A percentile compares a stretch with the other conserved stretches of the same genome.
Evolutionary conservation across 225 moss, liverwort and hornwort genomes (phyloP).

Genomic region (Takakia lepidozioides): DNA sequence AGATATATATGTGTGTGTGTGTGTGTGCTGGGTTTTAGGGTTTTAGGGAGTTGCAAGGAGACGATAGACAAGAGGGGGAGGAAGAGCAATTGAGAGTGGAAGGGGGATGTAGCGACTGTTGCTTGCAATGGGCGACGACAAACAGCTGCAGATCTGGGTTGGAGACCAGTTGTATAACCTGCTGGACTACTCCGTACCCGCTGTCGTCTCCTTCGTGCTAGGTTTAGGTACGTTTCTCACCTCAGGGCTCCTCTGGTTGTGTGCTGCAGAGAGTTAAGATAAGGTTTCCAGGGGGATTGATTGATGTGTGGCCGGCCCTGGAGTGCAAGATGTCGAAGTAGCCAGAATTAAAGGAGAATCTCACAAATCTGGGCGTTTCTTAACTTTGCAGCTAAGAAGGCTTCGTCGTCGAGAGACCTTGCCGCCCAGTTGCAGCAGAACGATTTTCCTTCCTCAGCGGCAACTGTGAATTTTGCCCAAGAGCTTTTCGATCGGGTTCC

Average conservation of each 20-base stretch:
- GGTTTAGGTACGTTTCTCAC: conserved; percentile 46
- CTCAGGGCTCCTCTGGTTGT: background rate
- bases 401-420: conserved; percentile 36
- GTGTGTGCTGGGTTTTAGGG: too few relatives aligned
- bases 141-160: conserved; percentile 56
- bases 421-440: conserved; percentile 29
- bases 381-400: conserved; percentile 47
- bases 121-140: conserved; percentile 53
- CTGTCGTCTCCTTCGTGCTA: conserved; percentile 62
- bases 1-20: too few relatives aligned
- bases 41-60: background rate
- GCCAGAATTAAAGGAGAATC: too few relatives aligned
- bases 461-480: conserved; percentile 54
- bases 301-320: too few relatives aligned
- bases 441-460: conserved; percentile 40
- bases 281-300: background rate
- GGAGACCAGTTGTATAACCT: conserved; percentile 63
- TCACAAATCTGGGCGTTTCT: background rate
- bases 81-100: too few relatives aligned
- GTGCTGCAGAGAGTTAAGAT: background rate
- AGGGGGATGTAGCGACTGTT: background rate
- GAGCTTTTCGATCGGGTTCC: conserved; percentile 61
- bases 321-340: too few relatives aligned
- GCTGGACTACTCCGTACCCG: conserved; percentile 48
- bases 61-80: conserved; percentile 6